A percentile compares a stretch with the other conserved stretches of the same genome.
phyloP scores from a whole-genome alignment of 2,329 filamentous ascomycete genomes.

The Neospermospora avenae region DNA sequence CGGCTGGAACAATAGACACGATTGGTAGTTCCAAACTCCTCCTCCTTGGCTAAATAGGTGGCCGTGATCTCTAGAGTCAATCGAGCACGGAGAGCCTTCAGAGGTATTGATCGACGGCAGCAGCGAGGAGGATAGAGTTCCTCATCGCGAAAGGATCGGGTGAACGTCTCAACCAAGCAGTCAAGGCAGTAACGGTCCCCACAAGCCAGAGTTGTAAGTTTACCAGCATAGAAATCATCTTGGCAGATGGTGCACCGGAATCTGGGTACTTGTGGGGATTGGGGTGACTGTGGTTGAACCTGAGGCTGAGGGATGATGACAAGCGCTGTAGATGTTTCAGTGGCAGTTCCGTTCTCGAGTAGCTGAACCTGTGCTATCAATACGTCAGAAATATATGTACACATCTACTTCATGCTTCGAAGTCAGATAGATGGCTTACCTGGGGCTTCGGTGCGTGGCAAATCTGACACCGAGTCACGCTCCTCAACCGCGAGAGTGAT shows the following conservation, averaged over 20 bases:
- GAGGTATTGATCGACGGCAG: slow-evolving; percentile 42
- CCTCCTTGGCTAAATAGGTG: slow-evolving; percentile 41
- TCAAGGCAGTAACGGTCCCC: slow-evolving; percentile 47
- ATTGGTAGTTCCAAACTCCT: slow-evolving; percentile 46
- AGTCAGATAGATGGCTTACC: not conserved
- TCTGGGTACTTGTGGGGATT: not conserved
- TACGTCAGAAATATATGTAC: too few species aligned
- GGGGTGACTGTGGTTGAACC: not conserved
- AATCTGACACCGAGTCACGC: not conserved
- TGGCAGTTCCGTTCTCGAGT: not conserved
- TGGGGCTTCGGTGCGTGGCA: not conserved
- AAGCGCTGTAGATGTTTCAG: not conserved
- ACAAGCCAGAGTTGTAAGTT: slow-evolving; percentile 31
- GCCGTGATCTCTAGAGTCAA: slow-evolving; percentile 37
- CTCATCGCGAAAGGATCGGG: slow-evolving; percentile 43
- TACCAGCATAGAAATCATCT: not conserved
- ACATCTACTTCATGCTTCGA: too few species aligned
- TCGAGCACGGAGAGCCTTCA: slow-evolving; percentile 36
- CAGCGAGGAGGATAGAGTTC: slow-evolving; percentile 52
- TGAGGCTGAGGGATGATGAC: not conserved
- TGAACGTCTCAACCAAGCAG: slow-evolving; percentile 46
- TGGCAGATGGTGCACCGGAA: not conserved
- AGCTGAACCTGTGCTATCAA: not conserved
- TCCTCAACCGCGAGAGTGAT: not conserved
- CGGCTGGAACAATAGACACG: slow-evolving; percentile 47